phyloP scores from a whole-genome alignment of 139 green algal genomes.

The Tetradesmus lagerheimii region DNA sequence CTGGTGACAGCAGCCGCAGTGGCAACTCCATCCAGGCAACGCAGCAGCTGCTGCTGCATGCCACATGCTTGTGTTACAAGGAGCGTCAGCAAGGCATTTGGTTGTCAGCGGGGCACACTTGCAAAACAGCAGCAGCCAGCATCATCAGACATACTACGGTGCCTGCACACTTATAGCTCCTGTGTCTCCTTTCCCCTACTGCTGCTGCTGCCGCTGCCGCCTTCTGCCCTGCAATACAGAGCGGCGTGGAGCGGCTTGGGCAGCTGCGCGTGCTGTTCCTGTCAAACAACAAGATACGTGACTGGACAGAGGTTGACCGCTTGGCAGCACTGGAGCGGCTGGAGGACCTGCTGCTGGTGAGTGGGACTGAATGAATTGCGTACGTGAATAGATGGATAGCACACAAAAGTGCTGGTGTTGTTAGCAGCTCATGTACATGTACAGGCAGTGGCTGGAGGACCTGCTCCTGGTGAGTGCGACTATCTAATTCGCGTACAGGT shows the following conservation, averaged over 20 bases:
- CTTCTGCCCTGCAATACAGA: conserved; percentile 54
- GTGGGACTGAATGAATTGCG: background rate
- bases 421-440: too few species aligned
- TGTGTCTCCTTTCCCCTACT: background rate
- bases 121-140: background rate
- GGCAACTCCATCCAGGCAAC: too few species aligned
- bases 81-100: too few species aligned
- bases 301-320: conserved; percentile 86
- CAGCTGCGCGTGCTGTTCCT: conserved; percentile 88
- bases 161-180: background rate
- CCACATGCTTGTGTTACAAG: too few species aligned
- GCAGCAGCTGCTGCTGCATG: conserved; percentile 9
- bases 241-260: conserved; percentile 84
- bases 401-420: background rate
- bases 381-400: background rate
- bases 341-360: conserved; percentile 88
- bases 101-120: too few species aligned
- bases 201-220: background rate
- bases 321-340: conserved; percentile 75
- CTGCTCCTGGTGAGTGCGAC: background rate
- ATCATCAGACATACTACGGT: too few species aligned
- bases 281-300: conserved; percentile 90
- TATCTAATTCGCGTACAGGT: too few species aligned
- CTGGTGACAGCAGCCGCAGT: too few species aligned
- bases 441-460: background rate